A percentile compares a stretch with the other conserved stretches of the same genome.
Conservation (phyloP, 2,329 filamentous ascomycete genomes). For the Penicillium psychrosexuale region DNA sequence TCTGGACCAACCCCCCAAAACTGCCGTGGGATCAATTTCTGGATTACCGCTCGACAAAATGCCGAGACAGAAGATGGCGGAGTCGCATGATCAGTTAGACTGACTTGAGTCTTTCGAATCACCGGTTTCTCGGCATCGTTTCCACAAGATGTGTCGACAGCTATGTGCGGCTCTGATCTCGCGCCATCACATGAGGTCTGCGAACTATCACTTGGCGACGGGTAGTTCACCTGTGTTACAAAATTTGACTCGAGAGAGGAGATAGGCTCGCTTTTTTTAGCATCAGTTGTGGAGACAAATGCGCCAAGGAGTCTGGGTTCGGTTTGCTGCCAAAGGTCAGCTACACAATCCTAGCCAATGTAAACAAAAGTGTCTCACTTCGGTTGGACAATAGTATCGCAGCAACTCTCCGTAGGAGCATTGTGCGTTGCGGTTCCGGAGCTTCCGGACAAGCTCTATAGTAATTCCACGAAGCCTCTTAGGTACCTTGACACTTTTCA, state of each 20-base stretch:
- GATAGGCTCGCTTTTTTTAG: neutral
- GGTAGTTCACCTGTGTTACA: slow-evolving; percentile 23
- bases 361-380: slow-evolving; percentile 35
- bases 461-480: slow-evolving; percentile 61
- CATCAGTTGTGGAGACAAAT: neutral
- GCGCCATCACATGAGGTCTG: neutral
- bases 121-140: slow-evolving; percentile 5
- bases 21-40: slow-evolving; percentile 66
- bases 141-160: neutral
- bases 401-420: slow-evolving; percentile 81
- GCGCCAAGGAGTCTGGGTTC: slow-evolving; percentile 25
- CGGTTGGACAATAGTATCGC: slow-evolving; percentile 71
- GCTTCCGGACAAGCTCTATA: slow-evolving; percentile 58
- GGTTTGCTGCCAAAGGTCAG: slow-evolving; percentile 21
- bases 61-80: slow-evolving; percentile 69
- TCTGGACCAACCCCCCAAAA: slow-evolving; percentile 66
- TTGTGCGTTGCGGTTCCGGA: slow-evolving; percentile 67
- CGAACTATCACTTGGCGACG: slow-evolving; percentile 8
- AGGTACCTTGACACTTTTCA: slow-evolving; percentile 28
- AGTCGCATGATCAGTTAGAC: slow-evolving; percentile 66
- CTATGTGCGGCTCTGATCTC: neutral
- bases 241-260: slow-evolving; percentile 20
- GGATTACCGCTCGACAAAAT: slow-evolving; percentile 76
- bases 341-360: neutral
- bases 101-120: slow-evolving; percentile 24